A percentile compares a stretch with the other conserved stretches of the same genome.
phyloP scores from a whole-genome alignment of 1,139 yeast genomes.

The Suhomyces chickasaworum region DNA sequence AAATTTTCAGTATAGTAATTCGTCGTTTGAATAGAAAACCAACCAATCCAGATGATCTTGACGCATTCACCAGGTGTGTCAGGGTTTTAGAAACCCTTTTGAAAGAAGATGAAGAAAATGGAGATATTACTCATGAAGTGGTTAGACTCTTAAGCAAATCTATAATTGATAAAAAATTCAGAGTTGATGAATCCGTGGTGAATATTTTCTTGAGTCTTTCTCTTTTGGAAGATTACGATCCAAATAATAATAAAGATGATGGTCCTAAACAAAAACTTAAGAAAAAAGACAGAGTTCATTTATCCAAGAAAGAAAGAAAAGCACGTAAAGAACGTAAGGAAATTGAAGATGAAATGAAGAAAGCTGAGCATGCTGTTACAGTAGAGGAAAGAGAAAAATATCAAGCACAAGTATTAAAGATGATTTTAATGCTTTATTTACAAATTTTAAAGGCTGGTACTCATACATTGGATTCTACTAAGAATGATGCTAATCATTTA shows the following conservation, averaged over 20 bases:
- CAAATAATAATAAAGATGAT: conserved; percentile 48
- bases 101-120: conserved; percentile 70
- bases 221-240: conserved; percentile 79
- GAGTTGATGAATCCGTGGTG: conserved; percentile 82
- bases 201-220: conserved; percentile 73
- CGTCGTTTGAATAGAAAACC: conserved; percentile 65
- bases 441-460: conserved; percentile 65
- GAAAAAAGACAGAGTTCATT: conserved; percentile 86
- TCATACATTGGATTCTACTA: conserved; percentile 24
- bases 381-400: conserved; percentile 81
- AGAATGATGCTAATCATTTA: conserved; percentile 53
- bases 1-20: conserved; percentile 65
- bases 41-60: conserved; percentile 45
- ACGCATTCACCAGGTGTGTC: conserved; percentile 60
- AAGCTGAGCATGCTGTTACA: conserved; percentile 85
- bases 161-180: conserved; percentile 70
- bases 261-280: conserved; percentile 52
- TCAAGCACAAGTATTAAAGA: conserved; percentile 82
- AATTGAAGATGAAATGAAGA: conserved; percentile 85
- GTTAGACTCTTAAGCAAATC: conserved; percentile 68
- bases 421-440: conserved; percentile 70
- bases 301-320: conserved; percentile 85
- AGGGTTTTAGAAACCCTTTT: conserved; percentile 66
- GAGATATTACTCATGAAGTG: conserved; percentile 77
- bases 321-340: conserved; percentile 81